Conservation (phyloP, 2,329 filamentous ascomycete species). For the Lasiodiplodia gonubiensis region DNA sequence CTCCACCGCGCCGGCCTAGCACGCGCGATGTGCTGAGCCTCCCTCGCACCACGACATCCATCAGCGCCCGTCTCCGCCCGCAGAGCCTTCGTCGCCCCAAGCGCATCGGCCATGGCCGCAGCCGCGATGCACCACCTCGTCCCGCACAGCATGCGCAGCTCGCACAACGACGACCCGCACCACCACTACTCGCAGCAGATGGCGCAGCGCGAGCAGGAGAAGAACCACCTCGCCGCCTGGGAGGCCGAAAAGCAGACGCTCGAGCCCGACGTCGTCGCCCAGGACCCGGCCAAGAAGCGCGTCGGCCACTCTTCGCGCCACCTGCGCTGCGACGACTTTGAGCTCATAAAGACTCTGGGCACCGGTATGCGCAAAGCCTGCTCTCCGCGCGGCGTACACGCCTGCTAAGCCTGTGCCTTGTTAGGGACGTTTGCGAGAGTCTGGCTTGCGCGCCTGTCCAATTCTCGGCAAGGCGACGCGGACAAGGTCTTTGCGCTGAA, state of each 20-base stretch:
- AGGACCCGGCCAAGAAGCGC: constrained; percentile 51
- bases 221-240: constrained; percentile 53
- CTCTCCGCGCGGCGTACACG: constrained; percentile 10
- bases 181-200: constrained; percentile 42
- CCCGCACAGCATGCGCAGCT: constrained; percentile 38
- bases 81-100: constrained; percentile 19
- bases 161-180: constrained; percentile 32
- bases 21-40: constrained; percentile 25
- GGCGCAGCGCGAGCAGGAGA: constrained; percentile 54
- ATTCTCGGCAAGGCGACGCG: constrained; percentile 57
- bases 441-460: constrained; percentile 73
- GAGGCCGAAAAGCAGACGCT: constrained; percentile 52
- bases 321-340: constrained; percentile 66
- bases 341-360: constrained; percentile 75
- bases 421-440: constrained; percentile 81
- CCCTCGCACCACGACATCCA: constrained; percentile 10
- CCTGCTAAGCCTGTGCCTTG: constrained; percentile 26
- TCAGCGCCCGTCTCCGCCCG: constrained; percentile 11
- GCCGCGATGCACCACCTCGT: constrained; percentile 42
- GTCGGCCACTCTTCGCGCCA: constrained; percentile 55
- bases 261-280: constrained; percentile 50
- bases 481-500: constrained; percentile 80
- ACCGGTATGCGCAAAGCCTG: constrained; percentile 60
- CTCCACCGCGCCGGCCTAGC: constrained; percentile 28
- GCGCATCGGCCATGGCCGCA: constrained; percentile 40